These are phyloP conservation scores for Juglanconis oblonga DNA, from an alignment of 2,329 filamentous ascomycete species.

Conservation along the genomic window DNA sequence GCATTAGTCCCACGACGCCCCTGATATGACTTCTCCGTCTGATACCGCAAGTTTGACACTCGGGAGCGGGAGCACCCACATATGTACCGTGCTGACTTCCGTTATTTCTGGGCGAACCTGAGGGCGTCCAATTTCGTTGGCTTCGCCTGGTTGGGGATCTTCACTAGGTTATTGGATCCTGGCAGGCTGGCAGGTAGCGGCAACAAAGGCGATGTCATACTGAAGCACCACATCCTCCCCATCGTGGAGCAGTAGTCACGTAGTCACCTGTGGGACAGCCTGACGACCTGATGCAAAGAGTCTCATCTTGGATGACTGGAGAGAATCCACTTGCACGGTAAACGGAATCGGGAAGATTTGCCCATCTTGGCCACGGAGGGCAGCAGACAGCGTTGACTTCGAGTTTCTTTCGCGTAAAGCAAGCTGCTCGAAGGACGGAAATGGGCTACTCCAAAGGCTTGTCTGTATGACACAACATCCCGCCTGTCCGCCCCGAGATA, in stretches of 20 bases:
- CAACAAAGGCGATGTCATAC: too few relatives aligned
- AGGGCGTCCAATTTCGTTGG: not conserved
- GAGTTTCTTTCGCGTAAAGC: not conserved
- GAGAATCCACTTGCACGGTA: too few relatives aligned
- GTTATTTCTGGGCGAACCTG: not conserved
- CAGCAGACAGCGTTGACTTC: not conserved
- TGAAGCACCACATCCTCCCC: too few relatives aligned
- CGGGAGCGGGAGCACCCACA: slow-evolving; percentile 17
- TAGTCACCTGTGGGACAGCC: too few relatives aligned
- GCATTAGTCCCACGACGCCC: not conserved
- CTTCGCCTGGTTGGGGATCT: not conserved
- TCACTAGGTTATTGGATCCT: too few relatives aligned
- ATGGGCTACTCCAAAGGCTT: not conserved
- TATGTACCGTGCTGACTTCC: slow-evolving; percentile 9
- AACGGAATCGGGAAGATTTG: not conserved
- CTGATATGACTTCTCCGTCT: not conserved
- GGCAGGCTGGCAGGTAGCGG: too few relatives aligned
- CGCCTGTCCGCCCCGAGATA: not conserved
- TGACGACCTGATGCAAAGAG: too few relatives aligned
- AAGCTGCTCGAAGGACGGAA: not conserved
- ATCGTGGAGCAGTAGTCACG: too few relatives aligned
- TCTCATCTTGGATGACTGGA: too few relatives aligned
- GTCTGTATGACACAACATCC: not conserved
- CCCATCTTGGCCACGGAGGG: not conserved
- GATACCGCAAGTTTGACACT: not conserved